Conservation (phyloP, 352 stramenopile genomes). For the Ophiocytium majus region DNA sequence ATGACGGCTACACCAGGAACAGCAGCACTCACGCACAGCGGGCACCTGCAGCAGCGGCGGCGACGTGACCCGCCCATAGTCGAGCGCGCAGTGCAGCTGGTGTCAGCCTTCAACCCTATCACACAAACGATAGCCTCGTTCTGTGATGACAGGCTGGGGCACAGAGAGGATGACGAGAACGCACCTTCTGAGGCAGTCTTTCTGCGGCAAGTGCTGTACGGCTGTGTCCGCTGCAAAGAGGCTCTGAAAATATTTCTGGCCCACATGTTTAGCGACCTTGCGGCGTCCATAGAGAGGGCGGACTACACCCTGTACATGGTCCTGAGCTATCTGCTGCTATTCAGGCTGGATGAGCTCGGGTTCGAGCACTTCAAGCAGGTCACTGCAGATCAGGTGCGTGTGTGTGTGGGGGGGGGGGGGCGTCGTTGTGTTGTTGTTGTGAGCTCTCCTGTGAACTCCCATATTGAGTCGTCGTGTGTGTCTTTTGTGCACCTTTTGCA, state of each 20-base stretch:
- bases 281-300: constrained; percentile 66
- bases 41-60: neutral
- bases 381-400: too few relatives aligned
- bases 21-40: too few relatives aligned
- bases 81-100: constrained; percentile 28
- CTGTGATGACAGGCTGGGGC: constrained; percentile 23
- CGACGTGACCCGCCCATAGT: neutral
- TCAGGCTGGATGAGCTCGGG: constrained; percentile 79
- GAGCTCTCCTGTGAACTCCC: too few relatives aligned
- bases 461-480: too few relatives aligned
- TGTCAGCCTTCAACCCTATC: constrained; percentile 44
- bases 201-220: constrained; percentile 80
- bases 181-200: constrained; percentile 64
- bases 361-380: constrained; percentile 63
- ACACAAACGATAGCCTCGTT: constrained; percentile 49
- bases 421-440: too few relatives aligned
- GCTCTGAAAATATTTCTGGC: constrained; percentile 67
- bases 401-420: too few relatives aligned
- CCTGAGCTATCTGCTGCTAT: constrained; percentile 78
- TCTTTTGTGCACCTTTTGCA: too few relatives aligned
- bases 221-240: constrained; percentile 78
- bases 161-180: neutral
- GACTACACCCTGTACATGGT: constrained; percentile 87
- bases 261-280: constrained; percentile 75
- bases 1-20: too few relatives aligned